phyloP scores from a whole-genome alignment of 352 stramenopile species.

The Globisporangium viniferum region DNA sequence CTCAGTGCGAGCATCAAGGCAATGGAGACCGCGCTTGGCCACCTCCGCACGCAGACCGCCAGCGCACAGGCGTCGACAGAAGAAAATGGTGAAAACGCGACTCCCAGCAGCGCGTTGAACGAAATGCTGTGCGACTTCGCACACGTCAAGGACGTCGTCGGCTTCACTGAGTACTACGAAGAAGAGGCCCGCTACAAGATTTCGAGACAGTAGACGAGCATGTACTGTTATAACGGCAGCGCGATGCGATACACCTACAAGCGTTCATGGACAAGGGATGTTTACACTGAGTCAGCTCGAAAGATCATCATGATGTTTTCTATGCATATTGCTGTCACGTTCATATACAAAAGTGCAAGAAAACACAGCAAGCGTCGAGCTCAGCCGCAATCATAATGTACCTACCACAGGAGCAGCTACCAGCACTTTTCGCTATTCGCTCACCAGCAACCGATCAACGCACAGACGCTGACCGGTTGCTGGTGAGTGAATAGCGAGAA shows the following conservation, averaged over 20 bases:
- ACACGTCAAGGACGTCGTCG: constrained; percentile 91
- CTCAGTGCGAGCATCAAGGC: constrained; percentile 91
- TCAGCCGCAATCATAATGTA: neutral
- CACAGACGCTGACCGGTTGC: neutral
- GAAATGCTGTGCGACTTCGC: constrained; percentile 74
- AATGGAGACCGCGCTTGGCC: constrained; percentile 86
- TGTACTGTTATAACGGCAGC: neutral
- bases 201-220: neutral
- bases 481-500: neutral
- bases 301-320: neutral
- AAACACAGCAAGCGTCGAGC: neutral
- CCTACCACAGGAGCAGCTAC: neutral
- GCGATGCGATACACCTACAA: neutral
- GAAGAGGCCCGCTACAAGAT: constrained; percentile 60
- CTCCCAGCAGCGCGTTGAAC: constrained; percentile 52
- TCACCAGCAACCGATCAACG: neutral
- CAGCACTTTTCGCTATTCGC: neutral
- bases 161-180: constrained; percentile 90
- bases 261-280: neutral
- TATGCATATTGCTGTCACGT: neutral
- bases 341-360: neutral
- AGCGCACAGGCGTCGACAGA: constrained; percentile 2
- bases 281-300: neutral
- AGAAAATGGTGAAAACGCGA: constrained; percentile 29
- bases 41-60: constrained; percentile 64